These are phyloP conservation scores for Talaromyces proteolyticus DNA, from an alignment of 495 filamentous ascomycete genomes.

Conservation along the genomic window DNA sequence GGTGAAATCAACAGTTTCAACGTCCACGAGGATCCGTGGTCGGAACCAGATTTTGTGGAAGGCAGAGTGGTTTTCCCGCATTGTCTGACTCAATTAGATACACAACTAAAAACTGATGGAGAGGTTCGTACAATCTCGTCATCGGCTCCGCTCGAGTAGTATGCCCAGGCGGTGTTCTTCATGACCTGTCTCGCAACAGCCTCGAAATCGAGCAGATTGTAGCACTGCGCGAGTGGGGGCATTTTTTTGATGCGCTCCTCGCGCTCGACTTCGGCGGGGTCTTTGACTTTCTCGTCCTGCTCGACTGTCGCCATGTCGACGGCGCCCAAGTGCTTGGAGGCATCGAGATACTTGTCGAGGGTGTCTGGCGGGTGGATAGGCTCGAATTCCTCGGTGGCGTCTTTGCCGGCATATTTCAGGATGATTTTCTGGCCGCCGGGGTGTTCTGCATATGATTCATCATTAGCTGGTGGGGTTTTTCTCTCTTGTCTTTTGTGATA, in stretches of 20 bases:
- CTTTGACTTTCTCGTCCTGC: slow-evolving; percentile 59
- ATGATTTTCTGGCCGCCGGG: slow-evolving; percentile 81
- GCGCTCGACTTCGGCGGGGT: slow-evolving; percentile 73
- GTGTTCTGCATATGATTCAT: slow-evolving; percentile 49
- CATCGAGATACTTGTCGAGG: slow-evolving; percentile 67
- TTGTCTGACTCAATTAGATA: slow-evolving; percentile 52
- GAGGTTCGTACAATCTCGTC: slow-evolving; percentile 81
- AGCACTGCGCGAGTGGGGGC: slow-evolving; percentile 84
- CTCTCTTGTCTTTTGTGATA: background rate
- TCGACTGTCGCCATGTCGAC: slow-evolving; percentile 87
- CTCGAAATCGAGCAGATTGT: slow-evolving; percentile 94
- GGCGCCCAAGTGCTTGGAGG: slow-evolving; percentile 80
- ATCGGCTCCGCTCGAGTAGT: slow-evolving; percentile 93
- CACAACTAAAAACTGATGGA: background rate
- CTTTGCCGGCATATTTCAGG: slow-evolving; percentile 75
- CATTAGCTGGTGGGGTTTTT: background rate
- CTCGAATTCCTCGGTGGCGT: slow-evolving; percentile 86
- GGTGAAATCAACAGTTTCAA: slow-evolving; percentile 75
- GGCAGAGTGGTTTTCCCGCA: slow-evolving; percentile 94
- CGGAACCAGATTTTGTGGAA: slow-evolving; percentile 99
- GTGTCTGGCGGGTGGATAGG: slow-evolving; percentile 90
- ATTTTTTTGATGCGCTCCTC: slow-evolving; percentile 69
- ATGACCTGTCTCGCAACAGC: slow-evolving; percentile 79
- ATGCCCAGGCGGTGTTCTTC: slow-evolving; percentile 95
- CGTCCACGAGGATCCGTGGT: slow-evolving; percentile 77